Evolutionary conservation across 2,329 filamentous ascomycete genomes (phyloP).

Genomic region (Hirsutella thompsonii): DNA sequence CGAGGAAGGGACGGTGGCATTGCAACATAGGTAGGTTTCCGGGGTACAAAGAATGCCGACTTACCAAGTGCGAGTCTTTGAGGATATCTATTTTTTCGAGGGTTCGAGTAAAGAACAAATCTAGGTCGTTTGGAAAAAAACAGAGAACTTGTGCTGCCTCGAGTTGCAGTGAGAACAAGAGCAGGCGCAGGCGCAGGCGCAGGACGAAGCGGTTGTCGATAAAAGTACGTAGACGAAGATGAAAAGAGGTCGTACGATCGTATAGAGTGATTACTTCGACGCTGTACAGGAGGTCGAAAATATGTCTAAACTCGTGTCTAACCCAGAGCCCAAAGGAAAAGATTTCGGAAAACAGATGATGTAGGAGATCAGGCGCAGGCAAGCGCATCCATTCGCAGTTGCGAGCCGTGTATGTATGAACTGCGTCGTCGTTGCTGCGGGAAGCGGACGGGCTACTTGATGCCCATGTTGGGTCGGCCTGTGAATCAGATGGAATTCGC

Average conservation of each 20-base stretch:
- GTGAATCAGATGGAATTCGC: not conserved
- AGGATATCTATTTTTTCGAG: constrained; percentile 13
- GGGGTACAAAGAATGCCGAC: not conserved
- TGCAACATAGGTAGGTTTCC: too few species aligned
- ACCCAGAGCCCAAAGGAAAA: constrained; percentile 19
- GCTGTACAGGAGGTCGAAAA: constrained; percentile 9
- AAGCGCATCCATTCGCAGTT: constrained; percentile 14
- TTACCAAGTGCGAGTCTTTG: constrained; percentile 11
- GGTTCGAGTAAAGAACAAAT: constrained; percentile 9
- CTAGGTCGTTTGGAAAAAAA: constrained; percentile 15
- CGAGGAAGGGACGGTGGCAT: too few species aligned
- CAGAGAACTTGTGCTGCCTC: not conserved
- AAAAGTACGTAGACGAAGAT: not conserved
- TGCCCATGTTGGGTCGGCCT: constrained; percentile 8
- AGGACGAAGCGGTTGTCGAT: not conserved
- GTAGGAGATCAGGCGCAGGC: constrained; percentile 10
- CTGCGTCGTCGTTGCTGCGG: constrained; percentile 4
- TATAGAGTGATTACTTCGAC: not conserved
- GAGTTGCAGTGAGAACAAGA: not conserved
- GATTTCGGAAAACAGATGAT: constrained; percentile 8
- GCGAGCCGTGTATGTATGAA: constrained; percentile 2
- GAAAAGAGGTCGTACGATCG: constrained; percentile 6
- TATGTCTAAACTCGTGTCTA: constrained; percentile 26
- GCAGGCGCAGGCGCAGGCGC: not conserved
- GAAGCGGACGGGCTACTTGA: constrained; percentile 7